phyloP scores from a whole-genome alignment of 441 rosid species.

The Hura crepitans region DNA sequence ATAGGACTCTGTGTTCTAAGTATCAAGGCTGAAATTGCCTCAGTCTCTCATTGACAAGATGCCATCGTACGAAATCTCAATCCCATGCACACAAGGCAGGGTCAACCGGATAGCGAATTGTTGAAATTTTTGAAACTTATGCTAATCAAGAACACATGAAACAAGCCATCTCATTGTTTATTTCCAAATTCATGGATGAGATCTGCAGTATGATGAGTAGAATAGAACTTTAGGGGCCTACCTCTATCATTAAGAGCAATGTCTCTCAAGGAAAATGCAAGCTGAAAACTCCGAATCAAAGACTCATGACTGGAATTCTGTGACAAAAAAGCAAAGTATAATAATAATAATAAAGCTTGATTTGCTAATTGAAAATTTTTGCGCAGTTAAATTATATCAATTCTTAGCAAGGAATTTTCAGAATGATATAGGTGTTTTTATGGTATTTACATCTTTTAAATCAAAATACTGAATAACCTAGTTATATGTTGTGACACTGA shows the following conservation, averaged over 20 bases:
- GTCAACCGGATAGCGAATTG: neutral
- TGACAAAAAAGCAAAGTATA: conserved; percentile 22
- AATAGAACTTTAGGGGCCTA: conserved; percentile 22
- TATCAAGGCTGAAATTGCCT: neutral
- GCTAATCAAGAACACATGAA: neutral
- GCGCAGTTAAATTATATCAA: conserved; percentile 1
- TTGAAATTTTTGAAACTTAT: neutral
- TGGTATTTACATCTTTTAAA: neutral
- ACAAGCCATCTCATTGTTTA: neutral
- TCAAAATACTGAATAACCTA: neutral
- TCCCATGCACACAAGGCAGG: neutral
- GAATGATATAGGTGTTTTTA: neutral
- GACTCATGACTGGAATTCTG: conserved; percentile 83
- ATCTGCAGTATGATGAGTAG: neutral
- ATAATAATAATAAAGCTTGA: too few species aligned
- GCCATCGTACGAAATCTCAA: neutral
- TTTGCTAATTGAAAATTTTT: conserved; percentile 9
- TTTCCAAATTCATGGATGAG: neutral
- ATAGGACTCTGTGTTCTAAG: too few species aligned
- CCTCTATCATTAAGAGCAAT: conserved; percentile 69
- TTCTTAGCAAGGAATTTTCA: neutral
- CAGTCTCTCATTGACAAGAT: neutral
- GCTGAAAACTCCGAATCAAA: conserved; percentile 83
- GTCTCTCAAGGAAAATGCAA: conserved; percentile 82
- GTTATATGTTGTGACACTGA: neutral